A percentile compares a stretch with the other conserved stretches of the same genome.
Conservation (phyloP, 768 basidiomycete species). For the Lyophyllum semitale region DNA sequence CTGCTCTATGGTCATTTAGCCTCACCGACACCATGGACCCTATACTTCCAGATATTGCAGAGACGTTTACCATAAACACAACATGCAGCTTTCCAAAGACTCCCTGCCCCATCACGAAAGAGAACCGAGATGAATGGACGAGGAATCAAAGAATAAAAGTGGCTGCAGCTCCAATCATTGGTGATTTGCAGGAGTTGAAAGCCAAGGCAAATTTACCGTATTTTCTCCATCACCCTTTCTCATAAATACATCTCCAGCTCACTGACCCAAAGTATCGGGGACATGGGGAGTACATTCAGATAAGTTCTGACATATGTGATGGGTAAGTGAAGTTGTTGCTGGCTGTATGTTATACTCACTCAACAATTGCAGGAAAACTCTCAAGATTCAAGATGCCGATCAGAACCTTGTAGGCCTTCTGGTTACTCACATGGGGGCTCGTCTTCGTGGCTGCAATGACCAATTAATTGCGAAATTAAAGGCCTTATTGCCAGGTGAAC, state of each 20-base stretch:
- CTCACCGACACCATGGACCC: too few species aligned
- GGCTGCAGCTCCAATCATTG: too few species aligned
- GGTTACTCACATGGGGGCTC: neutral
- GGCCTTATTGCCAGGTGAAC: neutral
- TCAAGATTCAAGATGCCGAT: neutral
- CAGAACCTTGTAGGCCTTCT: neutral
- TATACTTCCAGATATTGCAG: too few species aligned
- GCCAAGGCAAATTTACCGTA: too few species aligned
- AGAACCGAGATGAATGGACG: too few species aligned
- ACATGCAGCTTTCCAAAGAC: too few species aligned
- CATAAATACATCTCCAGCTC: neutral
- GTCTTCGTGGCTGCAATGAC: neutral
- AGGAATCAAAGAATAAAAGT: too few species aligned
- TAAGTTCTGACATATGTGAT: neutral
- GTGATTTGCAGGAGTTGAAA: too few species aligned
- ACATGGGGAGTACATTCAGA: neutral
- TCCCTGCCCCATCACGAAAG: too few species aligned
- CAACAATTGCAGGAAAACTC: neutral
- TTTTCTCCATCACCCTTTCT: too few species aligned
- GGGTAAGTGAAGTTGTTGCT: neutral
- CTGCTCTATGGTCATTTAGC: neutral
- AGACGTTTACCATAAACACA: too few species aligned
- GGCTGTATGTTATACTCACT: too few species aligned
- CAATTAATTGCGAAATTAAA: neutral
- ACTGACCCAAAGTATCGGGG: neutral